Base-by-base conservation (phyloP, 495 filamentous ascomycete species). In the Hyaloscypha variabilis region DNA sequence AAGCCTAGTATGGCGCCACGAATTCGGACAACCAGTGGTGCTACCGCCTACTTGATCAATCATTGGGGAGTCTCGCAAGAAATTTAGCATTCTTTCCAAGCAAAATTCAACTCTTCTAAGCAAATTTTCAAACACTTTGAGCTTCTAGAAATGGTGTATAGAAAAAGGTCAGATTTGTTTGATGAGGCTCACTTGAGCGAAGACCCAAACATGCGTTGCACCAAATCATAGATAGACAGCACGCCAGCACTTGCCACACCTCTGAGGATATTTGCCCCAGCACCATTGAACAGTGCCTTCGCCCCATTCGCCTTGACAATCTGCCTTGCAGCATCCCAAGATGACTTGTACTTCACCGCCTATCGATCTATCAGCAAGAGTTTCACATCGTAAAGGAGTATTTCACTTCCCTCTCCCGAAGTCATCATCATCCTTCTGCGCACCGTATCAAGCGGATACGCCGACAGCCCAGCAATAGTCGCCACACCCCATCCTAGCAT, bases 351-450 rank as follows among this genome's bases (percentile, higher is more conserved):
- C 90, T 99, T 99, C 88, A 99, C 95, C 86, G 95, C 95, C 91
- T 95, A 46, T 85, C 83, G 39, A 46, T 17, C 19, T 17, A 46
- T 46, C 39, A 46, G 39, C 39, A 46, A 14, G 31, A 34, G 31
- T 34, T 34, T 34, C 39, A 36, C 31, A 36, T 13, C 6, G 31
- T 36, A 46, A 46, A 4, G 17, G 39, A 46, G 1, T 17, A 11
- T 46, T 46, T 4, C 14, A 46, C 39, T 46, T 46, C 1, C 39
- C 39, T 96, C 86, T 84, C 86, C 86, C 63, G 86, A 88, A 73
- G 94, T 97, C 95, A 99, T 99, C 95, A 99, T 99, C 95, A 99
- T 99, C 87, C 95, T 96, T 88, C 95, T 93, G 88, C 95, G 95
- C 85, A 99, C 90, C 76, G 95, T 99, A 81, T 99, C 95, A 72